Evolutionary conservation across 1,139 yeast genomes (phyloP), one percentile per base, ranked within the genome.

Genomic region (Hanseniaspora sp.): DNA sequence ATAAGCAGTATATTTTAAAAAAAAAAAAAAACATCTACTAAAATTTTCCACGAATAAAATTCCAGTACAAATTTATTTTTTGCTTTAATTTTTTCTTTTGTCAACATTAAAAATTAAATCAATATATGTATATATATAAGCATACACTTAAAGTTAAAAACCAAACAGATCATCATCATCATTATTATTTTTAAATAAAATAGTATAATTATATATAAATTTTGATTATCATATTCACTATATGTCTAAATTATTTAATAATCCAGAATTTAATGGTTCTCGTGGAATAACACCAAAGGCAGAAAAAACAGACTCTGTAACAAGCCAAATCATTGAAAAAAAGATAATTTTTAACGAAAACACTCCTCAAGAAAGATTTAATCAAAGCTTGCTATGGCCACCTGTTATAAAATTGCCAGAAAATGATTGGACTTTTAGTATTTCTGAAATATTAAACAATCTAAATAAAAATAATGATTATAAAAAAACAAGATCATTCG

Each of bases 311-410:
- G 23, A 23, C 4, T 23, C 35, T 33, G 35, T 33, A 37, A 15
- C 17, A 9, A 40, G 38, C n/a, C 23, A 40, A 7, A 40, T 43
- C 5, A 30, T 37, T 45, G 54, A 51, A 38, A 51, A 51, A 28
- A 51, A 45, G 33, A 51, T 51, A 13, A 51, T 51, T 2, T 44
- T 51, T n/a, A 51, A 51, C 11, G 45, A 51, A 51, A 31, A 51
- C 39, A 40, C 43, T 9, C 45, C 54, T 3, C 41, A 51, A n/a
- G 54, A 48, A 9, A 54, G 46, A 42, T 54, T 48, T n/a, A 54
- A 54, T 18, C 48, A 48, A n/a, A 12, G 69, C 49, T 48, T 61
- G 6, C 57, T 65, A 34, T 67, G 68, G 70, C 70, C 70, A 4
- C 68, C 66, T 56, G 60, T 65, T 43, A 64, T 67, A 13, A 61